Base-by-base conservation (phyloP, 768 basidiomycete species). In the Lentinula aciculospora region DNA sequence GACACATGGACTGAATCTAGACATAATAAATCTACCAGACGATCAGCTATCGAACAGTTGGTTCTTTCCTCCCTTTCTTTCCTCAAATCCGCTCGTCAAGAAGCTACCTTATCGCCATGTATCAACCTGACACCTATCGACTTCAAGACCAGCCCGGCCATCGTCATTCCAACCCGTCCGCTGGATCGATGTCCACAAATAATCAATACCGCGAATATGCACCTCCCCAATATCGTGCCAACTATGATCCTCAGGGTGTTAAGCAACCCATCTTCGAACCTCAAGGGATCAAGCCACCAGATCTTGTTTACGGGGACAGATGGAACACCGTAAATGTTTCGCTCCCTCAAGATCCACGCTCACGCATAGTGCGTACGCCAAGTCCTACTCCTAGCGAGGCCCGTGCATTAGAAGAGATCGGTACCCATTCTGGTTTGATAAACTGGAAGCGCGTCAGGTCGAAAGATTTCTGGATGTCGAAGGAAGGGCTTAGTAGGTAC, bases 321-420 rank as follows among this genome's bases (percentile, higher is more conserved):
- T 44, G 42, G 42, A 44, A 44, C 21, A 44, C 42, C 10, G 42
- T 44, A 25, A 44, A 44, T 12, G 42, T 44, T n/a, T 6, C 42
- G 19, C 21, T 44, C 19, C 42, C 42, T 44, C 42, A 44, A 8
- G 21, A 44, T 44, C 42, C 42, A 44, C 42, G 21, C 6, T 1
- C 21, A 3, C 46, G 46, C 17, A 48, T 31, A 0, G 36, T 31
- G 4, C 68, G 74, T 15, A 75, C 74, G 1, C 74, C 74, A 13
- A 75, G 72, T 42, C 74, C 74, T 0, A 69, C 75, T 0, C 75
- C 70, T 1, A 71, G 68, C 60, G 74, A 75, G 63, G 58, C 57
- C 28, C 63, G 63, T 9, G 48, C 62, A 4, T 66, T 76, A 47
- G 49, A 67, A 9, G 34, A 27, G 27, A 39, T 21, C 23, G 36